Conservation (phyloP, 176 grass and related monocot genomes). For the Secale cereale region DNA sequence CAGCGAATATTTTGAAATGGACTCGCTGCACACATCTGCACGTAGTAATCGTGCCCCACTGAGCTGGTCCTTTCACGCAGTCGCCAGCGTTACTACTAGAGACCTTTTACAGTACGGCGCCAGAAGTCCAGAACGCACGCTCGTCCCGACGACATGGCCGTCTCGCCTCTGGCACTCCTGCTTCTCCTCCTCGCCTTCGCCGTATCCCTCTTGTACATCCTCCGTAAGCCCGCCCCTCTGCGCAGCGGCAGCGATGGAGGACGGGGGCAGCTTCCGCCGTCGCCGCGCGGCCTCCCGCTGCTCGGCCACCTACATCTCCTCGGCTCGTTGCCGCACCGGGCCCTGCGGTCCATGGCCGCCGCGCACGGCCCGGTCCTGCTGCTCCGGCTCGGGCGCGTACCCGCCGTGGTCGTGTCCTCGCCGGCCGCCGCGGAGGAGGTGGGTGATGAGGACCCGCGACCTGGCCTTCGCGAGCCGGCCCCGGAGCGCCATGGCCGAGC, state of each 20-base stretch:
- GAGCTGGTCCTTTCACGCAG: not conserved
- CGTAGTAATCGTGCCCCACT: not conserved
- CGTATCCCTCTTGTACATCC: not conserved
- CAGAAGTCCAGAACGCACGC: not conserved
- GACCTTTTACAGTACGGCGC: not conserved
- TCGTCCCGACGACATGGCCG: not conserved
- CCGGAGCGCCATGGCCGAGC: not conserved
- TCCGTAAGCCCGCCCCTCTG: not conserved
- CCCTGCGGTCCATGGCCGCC: not conserved
- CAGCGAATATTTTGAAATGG: too few species aligned
- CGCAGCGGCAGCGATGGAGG: not conserved
- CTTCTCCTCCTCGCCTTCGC: not conserved
- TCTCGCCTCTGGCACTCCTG: not conserved
- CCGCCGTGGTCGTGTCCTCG: not conserved
- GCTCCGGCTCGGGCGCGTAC: not conserved
- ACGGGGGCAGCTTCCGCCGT: not conserved
- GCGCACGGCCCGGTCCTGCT: not conserved
- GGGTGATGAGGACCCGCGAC: constrained; percentile 4
- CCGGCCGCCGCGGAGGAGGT: not conserved
- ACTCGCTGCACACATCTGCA: not conserved
- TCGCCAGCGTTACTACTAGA: not conserved
- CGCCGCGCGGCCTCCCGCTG: not conserved
- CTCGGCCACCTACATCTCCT: not conserved
- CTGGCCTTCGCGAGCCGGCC: not conserved
- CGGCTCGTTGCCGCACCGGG: not conserved